Conservation (phyloP, 2,329 filamentous ascomycete species). For the Paraconiothyrium brasiliense region DNA sequence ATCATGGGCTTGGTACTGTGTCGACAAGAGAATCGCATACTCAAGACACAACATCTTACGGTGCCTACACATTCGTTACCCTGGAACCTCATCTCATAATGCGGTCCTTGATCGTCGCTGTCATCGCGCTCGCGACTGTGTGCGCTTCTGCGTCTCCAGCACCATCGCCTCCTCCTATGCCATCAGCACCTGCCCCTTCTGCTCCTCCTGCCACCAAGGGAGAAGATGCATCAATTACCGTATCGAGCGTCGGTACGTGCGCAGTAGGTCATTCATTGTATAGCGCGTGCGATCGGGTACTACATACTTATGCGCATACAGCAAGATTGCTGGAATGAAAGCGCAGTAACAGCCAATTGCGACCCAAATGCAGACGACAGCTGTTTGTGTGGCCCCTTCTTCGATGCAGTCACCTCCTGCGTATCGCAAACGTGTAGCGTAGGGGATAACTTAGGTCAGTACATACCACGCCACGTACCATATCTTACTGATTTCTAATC, state of each 20-base stretch:
- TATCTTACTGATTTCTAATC: not conserved
- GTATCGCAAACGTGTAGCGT: slow-evolving; percentile 38
- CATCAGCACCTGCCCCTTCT: slow-evolving; percentile 11
- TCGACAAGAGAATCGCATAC: slow-evolving; percentile 1
- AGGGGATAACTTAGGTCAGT: slow-evolving; percentile 45
- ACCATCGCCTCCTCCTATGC: not conserved
- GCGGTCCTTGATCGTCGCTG: slow-evolving; percentile 20
- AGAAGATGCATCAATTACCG: slow-evolving; percentile 5
- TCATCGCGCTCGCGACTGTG: slow-evolving; percentile 16
- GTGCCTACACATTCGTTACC: slow-evolving; percentile 16
- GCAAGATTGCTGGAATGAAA: slow-evolving; percentile 47
- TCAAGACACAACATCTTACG: not conserved
- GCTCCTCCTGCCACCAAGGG: not conserved
- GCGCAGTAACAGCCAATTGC: slow-evolving; percentile 36
- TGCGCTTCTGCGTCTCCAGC: slow-evolving; percentile 33
- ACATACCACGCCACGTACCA: not conserved
- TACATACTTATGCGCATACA: slow-evolving; percentile 19
- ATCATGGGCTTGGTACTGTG: slow-evolving; percentile 6
- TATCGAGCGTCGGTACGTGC: slow-evolving; percentile 35
- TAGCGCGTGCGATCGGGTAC: not conserved
- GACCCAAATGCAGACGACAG: slow-evolving; percentile 43
- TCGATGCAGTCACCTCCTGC: slow-evolving; percentile 43
- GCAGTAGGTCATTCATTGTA: slow-evolving; percentile 30
- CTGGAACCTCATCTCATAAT: slow-evolving; percentile 16
- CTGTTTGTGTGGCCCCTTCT: slow-evolving; percentile 46